A percentile compares a stretch with the other conserved stretches of the same genome.
These are phyloP conservation scores for Colletotrichum sidae DNA, from an alignment of 2,329 filamentous ascomycete species.

Conservation along the genomic window DNA sequence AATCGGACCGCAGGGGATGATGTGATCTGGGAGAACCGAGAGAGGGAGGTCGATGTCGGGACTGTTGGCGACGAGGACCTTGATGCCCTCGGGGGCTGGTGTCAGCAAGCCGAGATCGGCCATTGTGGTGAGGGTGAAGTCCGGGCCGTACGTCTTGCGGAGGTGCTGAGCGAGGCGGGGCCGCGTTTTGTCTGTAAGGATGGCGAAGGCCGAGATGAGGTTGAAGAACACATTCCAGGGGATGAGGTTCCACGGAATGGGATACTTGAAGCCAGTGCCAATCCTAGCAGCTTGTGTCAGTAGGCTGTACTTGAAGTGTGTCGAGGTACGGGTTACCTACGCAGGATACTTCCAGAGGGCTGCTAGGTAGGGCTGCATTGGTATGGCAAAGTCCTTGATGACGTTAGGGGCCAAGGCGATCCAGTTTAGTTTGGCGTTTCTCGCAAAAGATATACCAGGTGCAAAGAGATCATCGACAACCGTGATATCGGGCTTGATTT, in stretches of 20 bases:
- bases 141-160: not conserved
- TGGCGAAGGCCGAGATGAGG: conserved; percentile 2
- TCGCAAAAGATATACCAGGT: conserved; percentile 56
- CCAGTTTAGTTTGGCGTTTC: conserved; percentile 46
- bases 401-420: conserved; percentile 58
- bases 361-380: conserved; percentile 50
- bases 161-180: not conserved
- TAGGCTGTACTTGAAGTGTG: not conserved
- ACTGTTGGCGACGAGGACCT: conserved; percentile 25
- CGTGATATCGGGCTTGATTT: conserved; percentile 52
- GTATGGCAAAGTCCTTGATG: conserved; percentile 52
- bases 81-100: conserved; percentile 13
- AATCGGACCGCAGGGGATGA: conserved; percentile 18
- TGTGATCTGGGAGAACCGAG: not conserved
- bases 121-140: conserved; percentile 52
- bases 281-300: not conserved
- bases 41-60: conserved; percentile 29
- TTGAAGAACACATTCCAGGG: conserved; percentile 24
- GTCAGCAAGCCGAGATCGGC: conserved; percentile 46
- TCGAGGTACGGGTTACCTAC: not conserved
- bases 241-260: conserved; percentile 10
- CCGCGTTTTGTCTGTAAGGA: not conserved
- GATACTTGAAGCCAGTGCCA: conserved; percentile 38
- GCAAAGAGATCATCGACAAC: conserved; percentile 57
- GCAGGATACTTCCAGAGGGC: conserved; percentile 38